Conservation (phyloP, 2,329 filamentous ascomycete species). For the Penicillium sp. region DNA sequence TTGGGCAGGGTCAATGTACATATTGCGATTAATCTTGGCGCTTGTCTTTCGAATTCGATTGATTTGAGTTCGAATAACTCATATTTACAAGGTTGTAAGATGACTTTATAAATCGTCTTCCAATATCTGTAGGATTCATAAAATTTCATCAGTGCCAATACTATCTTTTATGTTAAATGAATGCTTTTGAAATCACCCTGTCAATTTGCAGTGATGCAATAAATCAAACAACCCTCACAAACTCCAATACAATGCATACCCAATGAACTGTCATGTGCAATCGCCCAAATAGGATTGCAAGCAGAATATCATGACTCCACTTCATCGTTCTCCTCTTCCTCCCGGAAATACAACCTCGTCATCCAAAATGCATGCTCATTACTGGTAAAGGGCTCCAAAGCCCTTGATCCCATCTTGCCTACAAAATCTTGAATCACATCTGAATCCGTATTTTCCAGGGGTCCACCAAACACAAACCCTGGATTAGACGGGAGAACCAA, state of each 20-base stretch:
- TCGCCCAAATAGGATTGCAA: too few species aligned
- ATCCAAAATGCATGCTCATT: slow-evolving; percentile 41
- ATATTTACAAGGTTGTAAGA: not conserved
- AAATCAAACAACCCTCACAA: not conserved
- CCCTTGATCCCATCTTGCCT: slow-evolving; percentile 20
- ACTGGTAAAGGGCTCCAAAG: slow-evolving; percentile 30
- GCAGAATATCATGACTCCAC: too few species aligned
- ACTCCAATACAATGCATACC: not conserved
- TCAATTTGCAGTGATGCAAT: not conserved
- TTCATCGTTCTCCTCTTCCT: not conserved
- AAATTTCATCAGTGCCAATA: too few species aligned
- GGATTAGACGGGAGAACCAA: slow-evolving; percentile 52
- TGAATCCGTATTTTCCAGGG: slow-evolving; percentile 34
- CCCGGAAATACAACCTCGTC: slow-evolving; percentile 34
- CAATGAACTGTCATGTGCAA: not conserved
- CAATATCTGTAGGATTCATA: too few species aligned
- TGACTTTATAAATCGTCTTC: too few species aligned
- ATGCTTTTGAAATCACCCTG: not conserved
- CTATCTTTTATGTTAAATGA: not conserved
- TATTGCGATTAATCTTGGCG: slow-evolving; percentile 2
- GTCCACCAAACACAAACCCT: slow-evolving; percentile 58
- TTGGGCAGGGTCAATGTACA: slow-evolving; percentile 4
- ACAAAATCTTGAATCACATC: slow-evolving; percentile 24
- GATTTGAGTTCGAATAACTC: not conserved
- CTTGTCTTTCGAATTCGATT: not conserved